Base-by-base conservation (phyloP, 305 asterid species). In the Fraxinus platypoda region DNA sequence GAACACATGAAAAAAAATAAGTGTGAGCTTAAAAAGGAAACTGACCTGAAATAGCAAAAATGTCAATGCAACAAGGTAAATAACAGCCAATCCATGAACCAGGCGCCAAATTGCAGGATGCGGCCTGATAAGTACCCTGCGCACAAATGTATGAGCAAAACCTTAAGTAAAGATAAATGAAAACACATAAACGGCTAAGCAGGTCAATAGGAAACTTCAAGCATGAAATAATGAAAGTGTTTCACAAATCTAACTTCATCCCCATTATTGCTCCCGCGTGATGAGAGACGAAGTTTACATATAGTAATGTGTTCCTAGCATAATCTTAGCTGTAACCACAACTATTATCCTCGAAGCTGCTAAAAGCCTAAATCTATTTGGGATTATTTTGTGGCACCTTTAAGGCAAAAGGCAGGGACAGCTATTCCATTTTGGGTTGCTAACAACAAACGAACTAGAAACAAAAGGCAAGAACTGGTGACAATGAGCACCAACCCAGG, bases 31-130 rank as follows among this genome's bases (percentile, higher is more conserved):
- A 84, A 34, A 35, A 43, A 31, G 35, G 28, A 52, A 66, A 82
- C 89, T 80, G 80, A 97, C 99, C 98, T 97, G 99, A 89, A 97
- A 97, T 84, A 97, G 99, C 83, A 97, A 89, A 91, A 97, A 97
- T 17, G 99, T 93, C 85, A 97, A 86, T 28, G 96, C 85, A 71
- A 94, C 98, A 21, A 97, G 98, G 85, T 94, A 97, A 81, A 94
- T 89, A 83, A 97, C 97, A 35, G 98, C 97, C 96, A 91, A 87
- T 87, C 99, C 99, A 86, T 97, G 99, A 86, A 97, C 99, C 31
- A 97, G 91, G 81, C 98, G 98, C 99, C 99, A 97, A 78, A 94
- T 91, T 81, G 98, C 96, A 82, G 98, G 99, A 88, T 97, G 99
- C 74, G 99, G 99, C 80, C 99, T 92, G 89, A 88, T 92, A 83